Base-by-base conservation (phyloP, 306 rosid species). In the Prunus davidiana region DNA sequence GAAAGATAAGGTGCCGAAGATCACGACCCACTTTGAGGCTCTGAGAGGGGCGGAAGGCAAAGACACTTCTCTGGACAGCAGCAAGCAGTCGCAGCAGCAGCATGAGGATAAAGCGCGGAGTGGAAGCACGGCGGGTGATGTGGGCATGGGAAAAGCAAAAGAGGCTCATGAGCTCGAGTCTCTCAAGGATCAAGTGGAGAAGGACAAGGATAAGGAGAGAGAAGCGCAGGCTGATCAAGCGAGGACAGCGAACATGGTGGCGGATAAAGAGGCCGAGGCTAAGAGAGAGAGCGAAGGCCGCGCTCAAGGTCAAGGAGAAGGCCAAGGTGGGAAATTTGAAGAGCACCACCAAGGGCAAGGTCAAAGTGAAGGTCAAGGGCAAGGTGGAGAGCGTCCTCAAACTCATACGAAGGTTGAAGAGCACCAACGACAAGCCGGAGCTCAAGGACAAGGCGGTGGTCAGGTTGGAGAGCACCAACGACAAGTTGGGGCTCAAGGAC, bases 1-100 rank as follows among this genome's bases (percentile, higher is more conserved):
- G 84, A 84, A 77, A 78, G 78, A 86, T 63, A 73, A 45, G 16
- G 97, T 89, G 2, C 93, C 93, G 0, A 85, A 87, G 71, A 85
- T 88, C 69, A 24, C 94, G 7, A 76, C 82, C 34, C 94, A 85
- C 50, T 88, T 88, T 3, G 90, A 91, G 85, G 76, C 84, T n/a
- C 72, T 90, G 5, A 76, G 88, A 0, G 93, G 30, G 22, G 62
- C 72, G 0, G 76, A 69, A 60, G 18, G 41, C 12, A 55, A 78
- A 38, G 30, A 24, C 43, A 61, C 38, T 61, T 22, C 27, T 24
- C 16, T 2, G 1, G 67, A 38, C 55, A 58, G 18, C 24, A 9
- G 18, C 11, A 58, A 72, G 3, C 41, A 57, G 5, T 57, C 68
- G 10, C 6, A 54, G 10, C 55, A 15, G 16, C 7, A 20, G 3